Percentiles rank a stretch among this genome's conserved stretches.
Conservation (phyloP, 2,329 filamentous ascomycete genomes). For the Fusarium solani-melongenae region DNA sequence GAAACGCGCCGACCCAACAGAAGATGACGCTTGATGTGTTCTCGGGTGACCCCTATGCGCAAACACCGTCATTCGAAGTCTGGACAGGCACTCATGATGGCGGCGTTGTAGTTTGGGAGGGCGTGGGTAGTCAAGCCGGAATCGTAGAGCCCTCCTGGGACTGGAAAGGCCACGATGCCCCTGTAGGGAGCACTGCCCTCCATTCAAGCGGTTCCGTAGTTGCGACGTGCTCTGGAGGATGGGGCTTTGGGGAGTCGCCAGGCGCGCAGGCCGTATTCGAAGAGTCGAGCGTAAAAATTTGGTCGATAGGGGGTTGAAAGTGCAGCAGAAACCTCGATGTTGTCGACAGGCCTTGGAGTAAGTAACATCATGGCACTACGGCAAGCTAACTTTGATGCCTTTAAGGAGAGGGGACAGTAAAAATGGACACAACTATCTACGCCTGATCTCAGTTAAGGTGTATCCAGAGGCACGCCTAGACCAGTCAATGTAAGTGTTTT, state of each 20-base stretch:
- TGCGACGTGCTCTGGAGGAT: slow-evolving; percentile 67
- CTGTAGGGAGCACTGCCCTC: slow-evolving; percentile 62
- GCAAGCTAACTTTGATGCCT: background rate
- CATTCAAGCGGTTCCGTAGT: slow-evolving; percentile 66
- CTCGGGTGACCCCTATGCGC: slow-evolving; percentile 47
- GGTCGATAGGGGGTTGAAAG: slow-evolving; percentile 38
- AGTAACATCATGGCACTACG: background rate
- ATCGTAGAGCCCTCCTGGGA: slow-evolving; percentile 58
- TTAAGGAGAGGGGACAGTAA: background rate
- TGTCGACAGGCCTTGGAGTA: background rate
- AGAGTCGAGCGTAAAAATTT: slow-evolving; percentile 41
- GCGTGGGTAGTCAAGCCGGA: slow-evolving; percentile 61
- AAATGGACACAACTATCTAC: background rate
- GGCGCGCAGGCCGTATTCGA: slow-evolving; percentile 30
- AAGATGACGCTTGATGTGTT: slow-evolving; percentile 67
- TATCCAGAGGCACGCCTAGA: background rate
- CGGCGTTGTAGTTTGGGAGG: slow-evolving; percentile 68
- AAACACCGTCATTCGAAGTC: slow-evolving; percentile 64
- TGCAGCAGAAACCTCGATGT: background rate
- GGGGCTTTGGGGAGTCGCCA: slow-evolving; percentile 47
- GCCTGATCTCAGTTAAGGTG: background rate
- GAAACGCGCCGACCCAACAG: slow-evolving; percentile 65
- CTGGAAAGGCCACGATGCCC: slow-evolving; percentile 60
- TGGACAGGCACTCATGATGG: slow-evolving; percentile 70
- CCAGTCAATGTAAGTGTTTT: background rate